A percentile compares a stretch with the other conserved stretches of the same genome.
These are phyloP conservation scores for Botrytis galanthina DNA, from an alignment of 2,329 filamentous ascomycete genomes.

Conservation along the genomic window DNA sequence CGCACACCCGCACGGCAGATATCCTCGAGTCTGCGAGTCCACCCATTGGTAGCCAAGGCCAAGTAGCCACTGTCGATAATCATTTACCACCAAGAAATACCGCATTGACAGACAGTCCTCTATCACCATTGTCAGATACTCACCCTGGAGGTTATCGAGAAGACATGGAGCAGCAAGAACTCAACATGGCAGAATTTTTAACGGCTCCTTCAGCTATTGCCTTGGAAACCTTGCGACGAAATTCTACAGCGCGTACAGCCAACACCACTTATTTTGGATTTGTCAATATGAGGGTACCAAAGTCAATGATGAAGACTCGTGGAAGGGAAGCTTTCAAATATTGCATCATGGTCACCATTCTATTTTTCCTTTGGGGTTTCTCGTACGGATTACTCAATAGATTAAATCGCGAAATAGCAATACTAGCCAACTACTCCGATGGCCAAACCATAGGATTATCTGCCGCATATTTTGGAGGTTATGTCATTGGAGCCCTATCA, in stretches of 20 bases:
- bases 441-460: conserved; percentile 66
- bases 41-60: conserved; percentile 18
- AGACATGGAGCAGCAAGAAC: conserved; percentile 23
- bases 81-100: neutral
- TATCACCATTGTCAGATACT: conserved; percentile 20
- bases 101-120: conserved; percentile 5
- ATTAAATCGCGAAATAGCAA: conserved; percentile 69
- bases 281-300: conserved; percentile 66
- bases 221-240: conserved; percentile 15
- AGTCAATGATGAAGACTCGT: conserved; percentile 67
- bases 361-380: conserved; percentile 89
- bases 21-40: conserved; percentile 28
- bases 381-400: conserved; percentile 85
- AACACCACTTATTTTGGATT: conserved; percentile 69
- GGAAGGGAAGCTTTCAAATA: conserved; percentile 67
- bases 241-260: conserved; percentile 21
- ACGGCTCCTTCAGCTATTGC: conserved; percentile 25
- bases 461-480: conserved; percentile 69
- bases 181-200: conserved; percentile 35
- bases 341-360: conserved; percentile 69
- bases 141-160: conserved; percentile 24
- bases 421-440: conserved; percentile 54
- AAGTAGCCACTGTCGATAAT: neutral
- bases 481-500: conserved; percentile 66
- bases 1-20: conserved; percentile 1